Base-by-base conservation (phyloP, 2,329 filamentous ascomycete species). In the Pyrenophora graminea region DNA sequence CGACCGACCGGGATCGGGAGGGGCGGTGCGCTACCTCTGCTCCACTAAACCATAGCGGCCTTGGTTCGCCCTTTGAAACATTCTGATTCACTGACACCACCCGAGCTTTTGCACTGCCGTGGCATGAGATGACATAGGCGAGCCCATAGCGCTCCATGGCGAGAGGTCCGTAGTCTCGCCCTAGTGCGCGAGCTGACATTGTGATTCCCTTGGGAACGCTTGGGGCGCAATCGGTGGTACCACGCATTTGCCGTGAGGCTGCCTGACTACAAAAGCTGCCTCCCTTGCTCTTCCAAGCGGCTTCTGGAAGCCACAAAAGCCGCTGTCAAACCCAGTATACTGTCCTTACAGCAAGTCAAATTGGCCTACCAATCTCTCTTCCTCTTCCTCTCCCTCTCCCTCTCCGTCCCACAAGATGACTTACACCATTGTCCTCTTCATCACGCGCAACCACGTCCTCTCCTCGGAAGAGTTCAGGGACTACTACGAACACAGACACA, bases 401-500 rank as follows among this genome's bases (percentile, higher is more conserved):
- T 21, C 36, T 21, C 2, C 18, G 9, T 41, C 17, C 30, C 10
- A 18, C 39, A 42, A 48, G 34, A 69, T 69, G 64, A 41, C 62
- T 2, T 71, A 63, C 51, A 60, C 56, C 31, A 48, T 66, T 49
- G 18, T 70, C 27, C 44, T 67, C 15, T 67, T 67, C 47, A 23
- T 70, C 18, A 67, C 63, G 2, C 57, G 67, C 36, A 63, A 53
- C 10, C 47, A 61, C 17, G 37, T 36, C 21, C 46, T 69, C 33
- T 60, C 62, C 3, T 49, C 62, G 9, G 57, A 65, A 4, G 33
- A 68, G 38, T 69, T 71, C 61, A 60, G 58, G 27, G 47, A 66
- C 27, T 48, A 67, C 55, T 68, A 61, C 44, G 68, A 71, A 36
- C 59, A 58, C 41, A 57, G 32, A 8, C 63, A 71, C 44, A 55